Conservation (phyloP, 768 basidiomycete species). For the Aureoboletus auriporus region DNA sequence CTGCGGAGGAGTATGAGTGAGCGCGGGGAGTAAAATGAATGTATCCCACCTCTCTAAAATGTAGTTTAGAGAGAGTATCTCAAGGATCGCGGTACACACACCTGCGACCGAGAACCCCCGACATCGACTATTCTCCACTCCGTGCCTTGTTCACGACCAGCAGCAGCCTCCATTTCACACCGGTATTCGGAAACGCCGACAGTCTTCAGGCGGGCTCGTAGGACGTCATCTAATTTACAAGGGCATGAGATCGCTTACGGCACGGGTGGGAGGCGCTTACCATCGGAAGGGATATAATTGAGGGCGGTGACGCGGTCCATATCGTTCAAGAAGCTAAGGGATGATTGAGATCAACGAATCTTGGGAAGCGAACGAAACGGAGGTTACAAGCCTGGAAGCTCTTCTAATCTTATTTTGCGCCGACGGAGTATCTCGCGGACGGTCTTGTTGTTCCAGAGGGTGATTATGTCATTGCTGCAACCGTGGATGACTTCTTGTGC, state of each 20-base stretch:
- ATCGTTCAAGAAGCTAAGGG: constrained; percentile 45
- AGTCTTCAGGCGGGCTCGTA: constrained; percentile 51
- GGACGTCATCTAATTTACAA: constrained; percentile 42
- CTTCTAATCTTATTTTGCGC: constrained; percentile 46
- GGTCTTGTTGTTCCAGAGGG: constrained; percentile 43
- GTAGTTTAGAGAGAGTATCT: constrained; percentile 2
- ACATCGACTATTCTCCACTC: constrained; percentile 56
- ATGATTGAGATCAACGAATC: background rate
- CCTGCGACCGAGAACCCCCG: constrained; percentile 50
- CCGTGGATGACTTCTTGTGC: constrained; percentile 38
- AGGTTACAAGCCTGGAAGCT: constrained; percentile 47
- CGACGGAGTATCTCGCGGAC: constrained; percentile 41
- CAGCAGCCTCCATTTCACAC: constrained; percentile 71
- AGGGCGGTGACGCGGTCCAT: constrained; percentile 44
- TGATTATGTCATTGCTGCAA: constrained; percentile 40
- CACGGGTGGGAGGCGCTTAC: constrained; percentile 19
- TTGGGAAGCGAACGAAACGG: background rate
- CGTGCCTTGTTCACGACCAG: constrained; percentile 45
- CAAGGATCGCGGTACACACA: constrained; percentile 21
- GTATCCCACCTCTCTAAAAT: constrained; percentile 32
- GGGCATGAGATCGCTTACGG: constrained; percentile 5
- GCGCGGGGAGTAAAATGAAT: background rate
- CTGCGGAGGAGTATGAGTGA: constrained; percentile 23
- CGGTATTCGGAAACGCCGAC: constrained; percentile 81
- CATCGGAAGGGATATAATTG: constrained; percentile 45